Evolutionary conservation across 768 basidiomycete species (phyloP).

Genomic region (Suillus americanus): DNA sequence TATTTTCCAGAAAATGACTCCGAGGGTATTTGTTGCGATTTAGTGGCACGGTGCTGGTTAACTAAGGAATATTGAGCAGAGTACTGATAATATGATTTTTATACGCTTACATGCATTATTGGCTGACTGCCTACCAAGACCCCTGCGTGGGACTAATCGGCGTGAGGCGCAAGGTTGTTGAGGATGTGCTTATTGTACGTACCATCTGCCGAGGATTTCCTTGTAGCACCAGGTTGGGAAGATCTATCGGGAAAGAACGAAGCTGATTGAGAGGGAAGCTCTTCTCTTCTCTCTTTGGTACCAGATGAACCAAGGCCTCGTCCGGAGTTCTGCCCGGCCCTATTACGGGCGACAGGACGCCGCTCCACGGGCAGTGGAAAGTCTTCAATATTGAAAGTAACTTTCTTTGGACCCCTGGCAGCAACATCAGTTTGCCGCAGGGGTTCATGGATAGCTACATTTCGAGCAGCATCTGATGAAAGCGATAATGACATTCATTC

Average conservation of each 20-base stretch:
- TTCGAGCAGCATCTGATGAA: background rate
- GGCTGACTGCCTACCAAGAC: background rate
- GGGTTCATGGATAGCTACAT: background rate
- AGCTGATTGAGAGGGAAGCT: background rate
- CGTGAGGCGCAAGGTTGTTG: background rate
- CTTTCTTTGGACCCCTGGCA: background rate
- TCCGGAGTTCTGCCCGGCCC: background rate
- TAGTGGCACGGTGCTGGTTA: background rate
- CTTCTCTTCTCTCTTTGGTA: background rate
- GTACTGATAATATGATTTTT: no score
- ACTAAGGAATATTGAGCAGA: background rate
- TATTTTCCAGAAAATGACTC: background rate
- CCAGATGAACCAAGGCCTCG: background rate
- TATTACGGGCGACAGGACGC: background rate
- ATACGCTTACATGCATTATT: background rate
- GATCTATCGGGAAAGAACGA: constrained; percentile 1
- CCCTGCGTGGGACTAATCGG: background rate
- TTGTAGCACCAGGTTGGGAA: background rate
- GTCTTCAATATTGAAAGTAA: background rate
- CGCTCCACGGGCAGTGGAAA: constrained; percentile 1
- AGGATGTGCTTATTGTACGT: background rate
- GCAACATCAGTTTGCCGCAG: background rate
- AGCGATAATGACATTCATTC: background rate
- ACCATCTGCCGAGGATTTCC: background rate
- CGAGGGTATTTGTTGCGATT: background rate